Base-by-base conservation (phyloP, 805 yeast species). In the Suhomyces faveliae region DNA sequence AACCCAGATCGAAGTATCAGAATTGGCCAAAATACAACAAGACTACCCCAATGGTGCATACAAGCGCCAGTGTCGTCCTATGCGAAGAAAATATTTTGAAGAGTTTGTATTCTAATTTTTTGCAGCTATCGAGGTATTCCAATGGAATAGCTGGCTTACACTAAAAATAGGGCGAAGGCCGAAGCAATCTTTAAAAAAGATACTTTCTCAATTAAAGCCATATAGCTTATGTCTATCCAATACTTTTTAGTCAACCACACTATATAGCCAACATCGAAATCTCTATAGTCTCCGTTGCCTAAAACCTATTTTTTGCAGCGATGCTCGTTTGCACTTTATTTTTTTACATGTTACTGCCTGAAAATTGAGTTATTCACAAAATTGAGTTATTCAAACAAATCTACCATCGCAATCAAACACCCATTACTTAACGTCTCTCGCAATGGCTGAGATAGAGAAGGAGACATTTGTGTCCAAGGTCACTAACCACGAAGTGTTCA, bases 391-490 rank as follows among this genome's bases (percentile, higher is more conserved):
- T 24, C 15, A 27, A 27, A 15, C 30, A 15, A 27, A 27, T n/a
- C 15, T 27, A n/a, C 30, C 15, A n/a, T 5, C 12, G 15, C 13
- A 27, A 27, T n/a, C 12, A 8, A 27, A 27, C 37, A 15, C 10
- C 37, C 37, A 17, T 4, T 9, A 15, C n/a, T 33, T 15, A 13
- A 17, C 40, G 13, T 33, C 11, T 10, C 17, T 33, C 11, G 4
- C 17, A 33, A 37, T 37, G 40, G 24, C 40, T 20, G 30, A 24
- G 12, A 39, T 45, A n/a, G 47, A 30, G 20, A 35, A 40, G 15
- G 50, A 45, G 10, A 10, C 27, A 15, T 49, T 49, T 40, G 42
- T 42, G 42, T 29, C 46, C 12, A 48, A 46, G 24, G 27, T 49
- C 20, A 35, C 42, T n/a, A 23, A 33, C 5, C 46, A 50, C 21